Evolutionary conservation across 1,284 basidiomycete genomes (phyloP), one percentile per base, ranked within the genome.

Genomic region (Sutorius eximius): DNA sequence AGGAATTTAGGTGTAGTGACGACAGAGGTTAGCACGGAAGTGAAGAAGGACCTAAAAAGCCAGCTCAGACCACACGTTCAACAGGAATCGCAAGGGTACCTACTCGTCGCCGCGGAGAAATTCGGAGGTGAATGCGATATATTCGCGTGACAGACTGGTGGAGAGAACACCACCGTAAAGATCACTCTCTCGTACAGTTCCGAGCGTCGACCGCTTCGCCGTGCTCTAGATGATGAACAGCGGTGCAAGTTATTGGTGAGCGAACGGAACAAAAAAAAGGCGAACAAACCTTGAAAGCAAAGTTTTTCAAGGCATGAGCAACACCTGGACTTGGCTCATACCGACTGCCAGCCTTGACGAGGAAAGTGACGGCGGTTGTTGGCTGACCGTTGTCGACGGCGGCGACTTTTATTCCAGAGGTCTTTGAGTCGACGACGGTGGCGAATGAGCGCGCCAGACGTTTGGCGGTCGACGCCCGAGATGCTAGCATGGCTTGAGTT

Each of bases 61-160:
- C 29, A 24, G 27, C 59, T 38, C 33, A 16, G 12, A 50, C 29
- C 22, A 41, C 42, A 46, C n/a, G 4, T 18, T 41, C 18, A 32
- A 13, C 29, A 18, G 22, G 3, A 49, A 42, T 3, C 3, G 24
- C 8, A 57, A 47, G 30, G 44, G 40, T 18, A 91, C 93, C 79
- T 74, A 98, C 95, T 98, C 96, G 73, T 99, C 94, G 50, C 93
- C 95, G 59, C 89, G 86, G 64, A 98, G 77, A 77, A 98, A 99
- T 72, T 98, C 95, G 59, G 96, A 94, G 45, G 91, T 96, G 65
- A 95, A 77, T 60, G 93, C 86, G 45, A 99, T 82, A 76, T 98
- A 89, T 78, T 99, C 96, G 66, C 95, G 82, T 40, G 88, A 84
- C 63, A 98, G 79, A 61, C 83, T 87, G 55, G 94, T 80, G 45